Evolutionary conservation across 805 yeast species (phyloP).

Genomic region (Komagataella pseudopastoris): DNA sequence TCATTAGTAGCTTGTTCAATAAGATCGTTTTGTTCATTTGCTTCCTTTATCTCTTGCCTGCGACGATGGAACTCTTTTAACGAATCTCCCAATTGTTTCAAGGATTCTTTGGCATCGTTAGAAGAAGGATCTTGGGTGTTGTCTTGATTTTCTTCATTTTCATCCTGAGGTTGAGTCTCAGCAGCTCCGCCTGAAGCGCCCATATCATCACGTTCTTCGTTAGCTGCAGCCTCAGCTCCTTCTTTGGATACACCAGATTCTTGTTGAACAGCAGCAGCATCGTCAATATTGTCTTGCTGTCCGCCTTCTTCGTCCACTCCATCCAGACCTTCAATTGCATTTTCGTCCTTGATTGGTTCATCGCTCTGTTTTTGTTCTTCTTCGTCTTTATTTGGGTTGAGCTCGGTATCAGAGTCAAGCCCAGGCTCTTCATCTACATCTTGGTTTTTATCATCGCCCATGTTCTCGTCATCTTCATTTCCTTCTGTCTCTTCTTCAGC

Average conservation of each 20-base stretch:
- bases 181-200: conserved; percentile 51
- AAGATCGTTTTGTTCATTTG: conserved; percentile 32
- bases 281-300: conserved; percentile 17
- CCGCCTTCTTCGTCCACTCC: conserved; percentile 13
- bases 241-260: conserved; percentile 19
- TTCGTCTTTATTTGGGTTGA: conserved; percentile 8
- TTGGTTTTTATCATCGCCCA: conserved; percentile 9
- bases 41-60: conserved; percentile 73
- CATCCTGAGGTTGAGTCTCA: conserved; percentile 17
- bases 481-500: conserved; percentile 14
- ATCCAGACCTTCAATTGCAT: conserved; percentile 12
- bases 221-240: conserved; percentile 23
- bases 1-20: conserved; percentile 44
- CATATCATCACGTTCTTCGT: conserved; percentile 38
- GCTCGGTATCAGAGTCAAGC: conserved; percentile 16
- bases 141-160: conserved; percentile 27
- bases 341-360: not conserved
- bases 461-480: conserved; percentile 10
- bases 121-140: conserved; percentile 38
- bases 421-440: conserved; percentile 17
- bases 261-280: conserved; percentile 20
- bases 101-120: conserved; percentile 58
- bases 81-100: conserved; percentile 85
- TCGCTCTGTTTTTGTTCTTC: conserved; percentile 21
- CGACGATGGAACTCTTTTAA: conserved; percentile 86